These are phyloP conservation scores for Aristolochia contorta DNA, from an alignment of 164 flowering plant species.

Conservation along the genomic window DNA sequence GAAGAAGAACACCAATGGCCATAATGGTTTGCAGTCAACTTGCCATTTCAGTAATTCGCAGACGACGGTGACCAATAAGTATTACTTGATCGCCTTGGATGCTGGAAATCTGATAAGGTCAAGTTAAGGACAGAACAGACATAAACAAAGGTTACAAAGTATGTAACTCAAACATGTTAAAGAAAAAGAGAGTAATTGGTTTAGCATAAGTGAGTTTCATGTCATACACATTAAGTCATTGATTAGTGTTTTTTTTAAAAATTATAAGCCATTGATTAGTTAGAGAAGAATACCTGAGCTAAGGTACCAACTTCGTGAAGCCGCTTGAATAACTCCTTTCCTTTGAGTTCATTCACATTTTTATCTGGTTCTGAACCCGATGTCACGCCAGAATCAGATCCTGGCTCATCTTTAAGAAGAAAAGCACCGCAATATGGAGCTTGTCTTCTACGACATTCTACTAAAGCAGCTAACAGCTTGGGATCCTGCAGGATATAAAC, in stretches of 20 bases:
- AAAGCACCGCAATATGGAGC: conserved; percentile 97
- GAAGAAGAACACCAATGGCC: background rate
- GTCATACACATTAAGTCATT: too few relatives aligned
- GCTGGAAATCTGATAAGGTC: conserved; percentile 54
- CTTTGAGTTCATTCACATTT: conserved; percentile 53
- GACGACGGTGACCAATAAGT: conserved; percentile 85
- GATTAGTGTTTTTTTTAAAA: too few relatives aligned
- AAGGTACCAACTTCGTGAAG: conserved; percentile 98
- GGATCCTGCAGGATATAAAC: conserved; percentile 59
- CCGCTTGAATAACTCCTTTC: conserved; percentile 71
- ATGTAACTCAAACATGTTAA: too few relatives aligned
- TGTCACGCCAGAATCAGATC: conserved; percentile 35
- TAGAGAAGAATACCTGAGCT: conserved; percentile 56
- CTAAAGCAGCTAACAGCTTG: conserved; percentile 71
- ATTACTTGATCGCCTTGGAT: conserved; percentile 90
- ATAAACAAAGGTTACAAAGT: background rate
- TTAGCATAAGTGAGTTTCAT: too few relatives aligned
- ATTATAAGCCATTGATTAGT: too few relatives aligned
- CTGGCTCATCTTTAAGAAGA: conserved; percentile 84
- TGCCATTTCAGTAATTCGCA: conserved; percentile 93
- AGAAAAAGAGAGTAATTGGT: too few relatives aligned
- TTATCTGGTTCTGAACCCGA: conserved; percentile 66
- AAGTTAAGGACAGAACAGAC: conserved; percentile 6
- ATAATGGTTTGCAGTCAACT: conserved; percentile 10
- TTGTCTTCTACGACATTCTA: conserved; percentile 70